Conservation (phyloP, 805 yeast genomes). For the Ogataea haglerorum region DNA sequence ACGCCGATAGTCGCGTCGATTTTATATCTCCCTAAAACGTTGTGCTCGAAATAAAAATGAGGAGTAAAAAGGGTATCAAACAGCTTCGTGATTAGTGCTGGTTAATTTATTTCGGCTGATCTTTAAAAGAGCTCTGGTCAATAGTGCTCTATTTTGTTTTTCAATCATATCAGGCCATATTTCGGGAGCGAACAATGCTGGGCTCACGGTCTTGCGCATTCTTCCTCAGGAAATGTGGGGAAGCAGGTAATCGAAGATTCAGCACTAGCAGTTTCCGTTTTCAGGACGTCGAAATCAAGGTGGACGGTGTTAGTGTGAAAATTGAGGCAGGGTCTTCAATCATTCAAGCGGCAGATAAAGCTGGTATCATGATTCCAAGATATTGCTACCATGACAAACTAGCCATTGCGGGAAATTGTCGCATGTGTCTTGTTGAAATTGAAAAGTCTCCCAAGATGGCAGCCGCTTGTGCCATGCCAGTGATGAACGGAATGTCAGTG, state of each 20-base stretch:
- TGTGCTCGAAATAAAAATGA: constrained; percentile 6
- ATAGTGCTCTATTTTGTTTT: no score
- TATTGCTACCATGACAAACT: constrained; percentile 90
- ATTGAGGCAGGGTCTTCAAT: constrained; percentile 86
- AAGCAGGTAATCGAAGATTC: constrained; percentile 14
- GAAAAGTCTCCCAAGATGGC: constrained; percentile 87
- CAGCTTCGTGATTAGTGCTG: background rate
- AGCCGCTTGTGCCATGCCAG: constrained; percentile 91
- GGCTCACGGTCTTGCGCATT: constrained; percentile 2
- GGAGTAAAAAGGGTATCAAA: constrained; percentile 9
- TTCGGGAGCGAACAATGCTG: no score
- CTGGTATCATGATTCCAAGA: constrained; percentile 83
- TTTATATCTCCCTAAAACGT: background rate
- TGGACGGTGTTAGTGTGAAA: constrained; percentile 71
- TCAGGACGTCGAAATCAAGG: constrained; percentile 36
- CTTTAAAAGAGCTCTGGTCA: no score
- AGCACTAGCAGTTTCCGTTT: constrained; percentile 1
- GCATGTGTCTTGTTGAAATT: constrained; percentile 89
- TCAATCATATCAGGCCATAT: no score
- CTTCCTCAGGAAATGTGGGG: constrained; percentile 2
- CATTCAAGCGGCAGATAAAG: constrained; percentile 88
- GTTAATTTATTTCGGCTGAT: background rate
- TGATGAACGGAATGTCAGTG: constrained; percentile 85
- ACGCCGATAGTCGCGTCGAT: constrained; percentile 12
- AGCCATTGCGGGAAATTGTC: constrained; percentile 88